Evolutionary conservation across 1,139 yeast species (phyloP).

Genomic region (Blastobotrys malaysiensis): DNA sequence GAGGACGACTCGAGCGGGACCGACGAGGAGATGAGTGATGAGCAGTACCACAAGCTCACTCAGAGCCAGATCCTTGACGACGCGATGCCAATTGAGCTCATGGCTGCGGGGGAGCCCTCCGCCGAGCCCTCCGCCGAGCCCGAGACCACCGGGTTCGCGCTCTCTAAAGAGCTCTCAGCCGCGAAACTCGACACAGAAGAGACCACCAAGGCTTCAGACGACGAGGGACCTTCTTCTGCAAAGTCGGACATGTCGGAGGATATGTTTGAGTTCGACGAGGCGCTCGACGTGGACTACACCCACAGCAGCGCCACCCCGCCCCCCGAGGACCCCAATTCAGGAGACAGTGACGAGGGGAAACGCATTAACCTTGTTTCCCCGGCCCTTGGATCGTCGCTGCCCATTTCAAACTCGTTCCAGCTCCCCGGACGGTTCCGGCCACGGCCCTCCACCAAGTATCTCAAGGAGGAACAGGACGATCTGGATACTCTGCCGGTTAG

Average conservation of each 20-base stretch:
- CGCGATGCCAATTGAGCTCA: background rate
- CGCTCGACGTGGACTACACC: conserved; percentile 11
- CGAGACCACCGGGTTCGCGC: background rate
- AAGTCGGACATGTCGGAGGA: conserved; percentile 15
- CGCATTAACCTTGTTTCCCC: conserved; percentile 14
- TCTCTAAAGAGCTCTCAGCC: background rate
- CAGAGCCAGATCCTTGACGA: background rate
- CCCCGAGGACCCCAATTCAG: background rate
- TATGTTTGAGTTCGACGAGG: conserved; percentile 27
- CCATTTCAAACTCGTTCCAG: conserved; percentile 9
- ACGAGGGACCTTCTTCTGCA: background rate
- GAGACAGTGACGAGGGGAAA: background rate
- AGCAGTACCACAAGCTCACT: background rate
- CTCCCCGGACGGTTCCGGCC: conserved; percentile 15
- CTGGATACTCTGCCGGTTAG: background rate
- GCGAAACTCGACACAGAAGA: background rate
- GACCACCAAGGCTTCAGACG: background rate
- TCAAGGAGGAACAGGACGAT: conserved; percentile 9
- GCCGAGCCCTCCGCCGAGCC: background rate
- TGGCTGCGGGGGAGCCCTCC: background rate
- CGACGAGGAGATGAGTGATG: conserved; percentile 4
- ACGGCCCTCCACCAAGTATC: conserved; percentile 13
- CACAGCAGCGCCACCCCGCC: background rate
- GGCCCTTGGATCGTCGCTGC: conserved; percentile 15
- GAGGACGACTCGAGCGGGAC: conserved; percentile 6